Base-by-base conservation (phyloP, 225 moss, liverwort and hornwort species). In the Physcomitrellopsis africana region DNA sequence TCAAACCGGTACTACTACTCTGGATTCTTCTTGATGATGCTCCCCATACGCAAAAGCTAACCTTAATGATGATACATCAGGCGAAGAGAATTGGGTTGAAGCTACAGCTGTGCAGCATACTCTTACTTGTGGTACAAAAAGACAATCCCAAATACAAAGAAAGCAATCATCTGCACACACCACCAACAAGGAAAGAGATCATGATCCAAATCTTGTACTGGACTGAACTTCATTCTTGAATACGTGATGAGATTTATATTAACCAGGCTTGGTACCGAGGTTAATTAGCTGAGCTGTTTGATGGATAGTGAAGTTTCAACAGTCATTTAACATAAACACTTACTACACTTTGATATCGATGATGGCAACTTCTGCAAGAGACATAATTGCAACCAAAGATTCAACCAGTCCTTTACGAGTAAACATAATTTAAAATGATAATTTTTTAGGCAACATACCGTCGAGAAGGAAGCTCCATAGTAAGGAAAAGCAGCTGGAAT, bases 121-220 rank as follows among this genome's bases (percentile, higher is more conserved):
- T 45, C 80, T 92, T 84, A 99, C 74, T 99, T 95, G 86, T 99
- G 95, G 76, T 99, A 95, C 75, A 99, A 84, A 82, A 93, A 99
- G 67, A 86, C 87, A 67, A 99, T 86, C 70, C 99, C 92, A 55
- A 99, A 99, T 18, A 93, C 81, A 52, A 99, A 92, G 77, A 99
- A 99, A 26, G 93, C 93, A 2, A 79, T 75, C 99, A 99, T 99
- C 90, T 94, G 89, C 85, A 82, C 32, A 22, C 62, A 64, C 66
- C 75, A 72, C 61, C 46, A 65, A 77, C 5, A 63, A 20, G 12
- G 46, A n/a, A 62, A 55, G 17, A 74, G 61, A 24, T 22, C 61
- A 53, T 29, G 2, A 32, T 54, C 11, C n/a, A 46, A 45, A 18
- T 11, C 60, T 52, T 14, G 15, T n/a, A 55, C 45, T 45, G 2